phyloP scores from a whole-genome alignment of 768 basidiomycete genomes.

The Kockovaella imperatae region DNA sequence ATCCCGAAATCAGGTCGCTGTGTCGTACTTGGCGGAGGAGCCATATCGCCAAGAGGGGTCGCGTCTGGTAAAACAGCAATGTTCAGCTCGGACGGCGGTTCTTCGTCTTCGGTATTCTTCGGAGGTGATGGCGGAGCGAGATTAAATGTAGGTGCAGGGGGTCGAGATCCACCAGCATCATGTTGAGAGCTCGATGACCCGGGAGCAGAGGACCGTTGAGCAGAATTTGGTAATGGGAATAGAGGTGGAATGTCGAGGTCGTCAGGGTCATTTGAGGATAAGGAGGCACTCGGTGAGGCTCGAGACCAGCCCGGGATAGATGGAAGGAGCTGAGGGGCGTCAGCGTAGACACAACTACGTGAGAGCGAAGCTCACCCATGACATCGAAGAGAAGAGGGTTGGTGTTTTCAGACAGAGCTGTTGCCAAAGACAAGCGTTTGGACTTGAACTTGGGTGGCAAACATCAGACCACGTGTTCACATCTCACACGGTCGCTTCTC shows the following conservation, averaged over 20 bases:
- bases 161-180: not conserved
- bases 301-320: conserved; percentile 20
- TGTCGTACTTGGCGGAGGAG: conserved; percentile 35
- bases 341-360: no score
- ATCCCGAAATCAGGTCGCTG: conserved; percentile 34
- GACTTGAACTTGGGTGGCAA: no score
- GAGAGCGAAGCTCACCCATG: no score
- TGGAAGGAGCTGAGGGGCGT: not conserved
- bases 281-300: conserved; percentile 5
- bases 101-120: conserved; percentile 4
- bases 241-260: conserved; percentile 40
- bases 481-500: no score
- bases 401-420: no score
- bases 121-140: conserved; percentile 32
- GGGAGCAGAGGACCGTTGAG: conserved; percentile 40
- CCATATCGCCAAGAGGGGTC: conserved; percentile 34
- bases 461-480: no score
- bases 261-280: conserved; percentile 7
- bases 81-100: conserved; percentile 27
- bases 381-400: no score
- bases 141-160: conserved; percentile 22
- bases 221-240: conserved; percentile 44
- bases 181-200: not conserved
- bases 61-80: conserved; percentile 29
- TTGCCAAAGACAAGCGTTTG: no score